Base-by-base conservation (phyloP, 768 basidiomycete species). In the Suillus discolor region DNA sequence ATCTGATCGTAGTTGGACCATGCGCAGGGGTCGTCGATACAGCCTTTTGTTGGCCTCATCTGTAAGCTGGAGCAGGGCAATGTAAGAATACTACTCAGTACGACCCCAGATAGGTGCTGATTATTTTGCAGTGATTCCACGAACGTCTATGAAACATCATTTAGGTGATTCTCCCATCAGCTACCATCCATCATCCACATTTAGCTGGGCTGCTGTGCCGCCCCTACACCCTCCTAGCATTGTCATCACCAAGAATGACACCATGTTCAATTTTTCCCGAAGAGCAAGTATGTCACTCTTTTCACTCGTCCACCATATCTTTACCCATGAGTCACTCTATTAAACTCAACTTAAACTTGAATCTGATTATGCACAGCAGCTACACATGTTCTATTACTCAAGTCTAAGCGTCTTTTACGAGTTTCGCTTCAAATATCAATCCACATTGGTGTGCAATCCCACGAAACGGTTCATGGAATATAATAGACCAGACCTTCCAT, bases 21-120 rank as follows among this genome's bases (percentile, higher is more conserved):
- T 73, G 62, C 77, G 80, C 57, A 73, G 73, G n/a, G 67, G 69
- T 59, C 66, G 64, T 25, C 74, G 84, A 57, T 78, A 79, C 60
- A 89, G 87, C 65, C 62, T 80, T 1, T 90, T 87, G 8, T 83
- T 86, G 7, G 72, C 74, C 39, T 89, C 88, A 7, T 87, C 85
- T 62, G 78, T 79, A 34, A 88, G 85, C 67, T 81, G 81, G 60
- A 73, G 62, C 73, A 80, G 68, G 68, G 42, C 41, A 71, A 70
- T 53, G 74, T 70, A 73, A 75, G 75, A 63, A 66, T 67, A 53
- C 16, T n/a, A n/a, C n/a, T n/a, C n/a, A n/a, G n/a, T n/a, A n/a
- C n/a, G n/a, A n/a, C n/a, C n/a, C n/a, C n/a, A n/a, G 39, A 55
- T 64, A 49, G 34, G 39, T 11, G 57, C 62, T 74, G 36, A 74